These are phyloP conservation scores for Erysimum cheiranthoides DNA, from an alignment of 345 rosid species.

Conservation along the genomic window DNA sequence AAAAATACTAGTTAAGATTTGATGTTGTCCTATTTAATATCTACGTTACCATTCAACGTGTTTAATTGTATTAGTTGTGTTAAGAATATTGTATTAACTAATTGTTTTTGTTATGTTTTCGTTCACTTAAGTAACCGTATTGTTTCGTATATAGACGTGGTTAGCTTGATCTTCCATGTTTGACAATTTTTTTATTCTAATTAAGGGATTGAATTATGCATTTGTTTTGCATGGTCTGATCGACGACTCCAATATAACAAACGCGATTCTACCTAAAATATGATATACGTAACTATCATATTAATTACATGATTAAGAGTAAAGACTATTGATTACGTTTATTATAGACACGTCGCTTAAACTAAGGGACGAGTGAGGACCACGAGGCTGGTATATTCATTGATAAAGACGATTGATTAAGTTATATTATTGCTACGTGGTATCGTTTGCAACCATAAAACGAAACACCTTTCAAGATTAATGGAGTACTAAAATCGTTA, in stretches of 20 bases:
- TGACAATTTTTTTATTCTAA: constrained; percentile 2
- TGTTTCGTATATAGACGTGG: constrained; percentile 3
- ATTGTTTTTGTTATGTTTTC: too few relatives aligned
- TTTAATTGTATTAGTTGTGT: too few relatives aligned
- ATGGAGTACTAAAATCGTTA: too few relatives aligned
- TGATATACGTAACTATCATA: not conserved
- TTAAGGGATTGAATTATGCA: not conserved
- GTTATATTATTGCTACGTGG: constrained; percentile 16
- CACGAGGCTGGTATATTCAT: constrained; percentile 39
- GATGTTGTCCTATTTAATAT: too few relatives aligned
- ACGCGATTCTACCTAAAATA: constrained; percentile 8
- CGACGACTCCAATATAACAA: not conserved
- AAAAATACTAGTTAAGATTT: too few relatives aligned
- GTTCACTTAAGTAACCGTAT: too few relatives aligned
- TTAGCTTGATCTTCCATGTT: constrained; percentile 14
- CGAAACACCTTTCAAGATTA: too few relatives aligned
- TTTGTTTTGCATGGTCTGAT: not conserved
- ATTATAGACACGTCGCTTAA: constrained; percentile 23
- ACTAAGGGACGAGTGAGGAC: constrained; percentile 39
- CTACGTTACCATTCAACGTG: too few relatives aligned
- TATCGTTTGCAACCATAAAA: not conserved
- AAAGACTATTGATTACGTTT: not conserved
- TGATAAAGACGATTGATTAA: not conserved
- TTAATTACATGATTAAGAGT: constrained; percentile 4
- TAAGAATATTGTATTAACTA: too few relatives aligned